Evolutionary conservation across 1,284 basidiomycete species (phyloP).

Genomic region (Marasmius tenuissimus): DNA sequence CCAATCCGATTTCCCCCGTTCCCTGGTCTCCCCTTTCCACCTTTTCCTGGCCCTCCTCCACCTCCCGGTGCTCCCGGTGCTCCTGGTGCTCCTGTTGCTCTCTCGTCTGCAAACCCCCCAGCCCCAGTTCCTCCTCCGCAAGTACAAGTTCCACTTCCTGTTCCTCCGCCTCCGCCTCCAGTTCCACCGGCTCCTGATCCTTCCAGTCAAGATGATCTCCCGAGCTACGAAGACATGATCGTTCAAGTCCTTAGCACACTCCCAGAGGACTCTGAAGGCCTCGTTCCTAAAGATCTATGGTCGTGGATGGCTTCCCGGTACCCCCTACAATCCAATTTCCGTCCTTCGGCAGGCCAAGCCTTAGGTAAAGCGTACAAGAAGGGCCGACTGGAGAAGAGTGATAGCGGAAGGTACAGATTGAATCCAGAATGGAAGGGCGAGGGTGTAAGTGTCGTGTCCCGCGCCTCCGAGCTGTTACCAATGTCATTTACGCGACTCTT

Average conservation of each 20-base stretch:
- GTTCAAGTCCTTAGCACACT: slow-evolving; percentile 68
- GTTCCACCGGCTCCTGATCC: slow-evolving; percentile 29
- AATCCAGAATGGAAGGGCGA: slow-evolving; percentile 79
- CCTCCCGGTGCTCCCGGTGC: slow-evolving; percentile 1
- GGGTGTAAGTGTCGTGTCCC: slow-evolving; percentile 49
- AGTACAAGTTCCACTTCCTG: slow-evolving; percentile 19
- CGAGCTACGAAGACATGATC: slow-evolving; percentile 86
- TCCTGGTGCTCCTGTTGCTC: not conserved
- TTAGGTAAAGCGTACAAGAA: slow-evolving; percentile 79
- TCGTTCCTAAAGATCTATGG: slow-evolving; percentile 77
- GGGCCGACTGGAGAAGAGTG: slow-evolving; percentile 71
- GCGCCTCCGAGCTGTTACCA: not conserved
- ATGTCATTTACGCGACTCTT: slow-evolving; percentile 6
- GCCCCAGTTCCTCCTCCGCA: slow-evolving; percentile 13
- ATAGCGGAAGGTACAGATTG: slow-evolving; percentile 67
- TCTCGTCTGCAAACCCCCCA: slow-evolving; percentile 12
- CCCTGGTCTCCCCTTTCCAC: not conserved
- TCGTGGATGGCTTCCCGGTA: slow-evolving; percentile 77
- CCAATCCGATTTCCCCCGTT: not conserved
- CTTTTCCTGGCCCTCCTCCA: not conserved
- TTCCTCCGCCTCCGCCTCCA: slow-evolving; percentile 20
- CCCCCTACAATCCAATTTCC: slow-evolving; percentile 82
- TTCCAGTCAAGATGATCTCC: slow-evolving; percentile 58
- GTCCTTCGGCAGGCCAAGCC: slow-evolving; percentile 81
- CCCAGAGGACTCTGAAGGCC: slow-evolving; percentile 64